Base-by-base conservation (phyloP, 78 protist species). In the Tieghemostelium lacteum region DNA sequence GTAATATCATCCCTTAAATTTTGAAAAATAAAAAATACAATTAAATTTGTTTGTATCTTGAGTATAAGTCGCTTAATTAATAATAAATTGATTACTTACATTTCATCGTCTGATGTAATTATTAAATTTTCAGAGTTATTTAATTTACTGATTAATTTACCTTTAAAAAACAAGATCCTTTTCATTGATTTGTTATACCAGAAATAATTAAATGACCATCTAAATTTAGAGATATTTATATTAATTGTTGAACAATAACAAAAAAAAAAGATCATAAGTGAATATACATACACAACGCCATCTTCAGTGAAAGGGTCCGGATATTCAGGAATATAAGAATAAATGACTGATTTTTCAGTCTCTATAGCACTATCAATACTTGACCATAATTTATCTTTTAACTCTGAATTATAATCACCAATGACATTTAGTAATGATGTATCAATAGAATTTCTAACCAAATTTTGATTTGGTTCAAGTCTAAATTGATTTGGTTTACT, bases 291-390 rank as follows among this genome's bases (percentile, higher is more conserved):
- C 78, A 83, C 33, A 10, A 83, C 73, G 64, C 87, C 87, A 37
- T 52, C 69, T 42, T 88, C 94, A 37, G 86, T 80, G 57, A 73
- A 89, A 19, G 94, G 94, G 36, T 89, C 88, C 8, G 62, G 70
- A 29, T 42, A 58, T 31, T 89, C 94, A 3, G 94, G 85, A 14
- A 72, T 36, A 60, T 71, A 89, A 10, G 88, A 75, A 39, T 89
- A 89, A 69, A 89, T 60, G 1, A 63, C 86, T 14, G 78, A 74
- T 54, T 89, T 85, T n/a, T 74, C 29, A 10, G 77, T 50, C 6
- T 20, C 28, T 1, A 89, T 72, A 26, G 75, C 94, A 5, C 24
- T 6, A 24, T 89, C 94, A 36, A 89, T 66, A 20, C 85, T 26
- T 31, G 65, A 22, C 94, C 94, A 89, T 19, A 89, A 33, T 2